Conservation (phyloP, 2,329 filamentous ascomycete species). For the Dothideomycetidae sp. region DNA sequence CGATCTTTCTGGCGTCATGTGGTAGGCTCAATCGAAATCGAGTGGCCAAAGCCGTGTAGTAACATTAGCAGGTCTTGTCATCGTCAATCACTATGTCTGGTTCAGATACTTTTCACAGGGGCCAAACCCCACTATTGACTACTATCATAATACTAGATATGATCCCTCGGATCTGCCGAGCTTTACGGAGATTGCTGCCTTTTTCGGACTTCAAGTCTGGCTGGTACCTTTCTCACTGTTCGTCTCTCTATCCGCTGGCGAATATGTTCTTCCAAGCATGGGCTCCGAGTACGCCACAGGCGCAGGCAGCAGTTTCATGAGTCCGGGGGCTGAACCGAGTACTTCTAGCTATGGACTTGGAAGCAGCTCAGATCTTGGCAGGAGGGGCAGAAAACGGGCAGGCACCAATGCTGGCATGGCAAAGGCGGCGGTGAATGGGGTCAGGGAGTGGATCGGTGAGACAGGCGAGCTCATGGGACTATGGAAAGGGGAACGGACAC, state of each 20-base stretch:
- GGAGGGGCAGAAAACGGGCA: constrained; percentile 32
- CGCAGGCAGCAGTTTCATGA: constrained; percentile 36
- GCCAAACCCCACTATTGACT: constrained; percentile 43
- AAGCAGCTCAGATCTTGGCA: constrained; percentile 31
- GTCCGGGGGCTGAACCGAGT: constrained; percentile 27
- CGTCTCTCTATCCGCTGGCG: constrained; percentile 81
- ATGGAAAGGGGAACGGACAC: constrained; percentile 44
- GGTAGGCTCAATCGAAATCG: constrained; percentile 37
- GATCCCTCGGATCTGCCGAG: constrained; percentile 45
- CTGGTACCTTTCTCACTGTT: constrained; percentile 90
- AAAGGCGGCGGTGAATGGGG: constrained; percentile 44
- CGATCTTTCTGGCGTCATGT: constrained; percentile 73
- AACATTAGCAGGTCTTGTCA: constrained; percentile 50
- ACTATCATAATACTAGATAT: constrained; percentile 18
- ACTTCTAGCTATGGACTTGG: constrained; percentile 13
- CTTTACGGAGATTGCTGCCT: constrained; percentile 90
- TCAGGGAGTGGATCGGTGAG: constrained; percentile 49
- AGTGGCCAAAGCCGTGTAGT: not conserved
- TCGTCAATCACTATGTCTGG: constrained; percentile 89
- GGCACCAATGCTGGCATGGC: constrained; percentile 41
- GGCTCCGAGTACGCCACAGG: constrained; percentile 58
- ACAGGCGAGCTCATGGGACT: constrained; percentile 49
- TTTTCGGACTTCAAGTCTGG: constrained; percentile 95
- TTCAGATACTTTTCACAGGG: constrained; percentile 75
- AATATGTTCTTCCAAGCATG: constrained; percentile 90